Evolutionary conservation across 2,329 filamentous ascomycete species (phyloP), one percentile per base, ranked within the genome.

Genomic region (Lecanicillium sp.): DNA sequence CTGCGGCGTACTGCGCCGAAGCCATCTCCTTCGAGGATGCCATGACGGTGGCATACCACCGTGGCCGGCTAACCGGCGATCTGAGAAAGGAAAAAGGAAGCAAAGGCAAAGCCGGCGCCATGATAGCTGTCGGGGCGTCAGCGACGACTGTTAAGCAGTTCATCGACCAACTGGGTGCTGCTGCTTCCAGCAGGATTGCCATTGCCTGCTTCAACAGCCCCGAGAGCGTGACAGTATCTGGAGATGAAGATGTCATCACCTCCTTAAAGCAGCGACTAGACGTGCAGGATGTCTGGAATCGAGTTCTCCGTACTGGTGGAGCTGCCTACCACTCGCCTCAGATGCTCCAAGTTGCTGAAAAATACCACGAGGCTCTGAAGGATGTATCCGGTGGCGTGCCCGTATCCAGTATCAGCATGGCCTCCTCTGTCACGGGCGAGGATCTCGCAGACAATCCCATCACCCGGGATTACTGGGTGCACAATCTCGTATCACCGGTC

Each of bases 1-100:
- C 56, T 7, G 68, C 68, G 12, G 68, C 69, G 0, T 72, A 69
- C 49, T 59, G 65, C 5, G 58, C 64, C 1, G 67, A 70, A 3
- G 58, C 67, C 20, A 56, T 72, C 24, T 64, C 63, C 6, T 68
- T 70, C 29, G 65, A 70, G 23, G 59, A 67, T 1, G 67, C 67
- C 39, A 66, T 73, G 55, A 60, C 62, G 1, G 64, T 72, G 21
- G 73, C 73, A 3, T 78, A 33, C 19, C 35, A 49, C 24, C 46
- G 49, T 23, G 52, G 50, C 45, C 57, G 57, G 30, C 59, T 66
- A 42, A 67, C 67, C 17, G 56, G 60, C 21, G 57, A 54, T 29
- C 51, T 52, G 4, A 51, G 30, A 64, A 39, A 57, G 21, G 48
- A 51, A 29, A 26, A 29, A n/a, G 39, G 39, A 26, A 42, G 26